Conservation (phyloP, 2,329 filamentous ascomycete genomes). For the Exserohilum turcica region DNA sequence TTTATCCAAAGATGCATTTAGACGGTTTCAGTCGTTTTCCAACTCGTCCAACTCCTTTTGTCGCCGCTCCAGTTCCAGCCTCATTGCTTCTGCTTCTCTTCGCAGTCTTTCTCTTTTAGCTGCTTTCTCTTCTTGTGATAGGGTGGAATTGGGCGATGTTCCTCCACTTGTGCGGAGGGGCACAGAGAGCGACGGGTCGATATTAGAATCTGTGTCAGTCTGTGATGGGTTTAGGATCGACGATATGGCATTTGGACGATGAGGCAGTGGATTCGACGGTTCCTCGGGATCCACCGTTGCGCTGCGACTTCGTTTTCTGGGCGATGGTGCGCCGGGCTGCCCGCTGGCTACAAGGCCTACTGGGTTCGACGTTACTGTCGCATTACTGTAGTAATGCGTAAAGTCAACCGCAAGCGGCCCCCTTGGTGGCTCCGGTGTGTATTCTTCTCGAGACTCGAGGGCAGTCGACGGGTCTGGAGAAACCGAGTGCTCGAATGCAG, state of each 20-base stretch:
- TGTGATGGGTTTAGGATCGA: slow-evolving; percentile 41
- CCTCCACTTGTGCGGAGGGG: slow-evolving; percentile 25
- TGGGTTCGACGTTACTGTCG: slow-evolving; percentile 23
- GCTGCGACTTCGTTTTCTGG: slow-evolving; percentile 46
- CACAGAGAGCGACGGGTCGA: slow-evolving; percentile 40
- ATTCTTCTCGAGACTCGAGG: slow-evolving; percentile 37
- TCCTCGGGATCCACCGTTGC: slow-evolving; percentile 40
- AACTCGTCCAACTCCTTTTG: slow-evolving; percentile 41
- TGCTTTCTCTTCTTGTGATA: slow-evolving; percentile 37
- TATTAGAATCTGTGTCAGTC: slow-evolving; percentile 32
- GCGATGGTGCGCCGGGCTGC: slow-evolving; percentile 30
- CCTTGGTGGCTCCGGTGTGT: slow-evolving; percentile 31
- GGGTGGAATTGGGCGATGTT: slow-evolving; percentile 22
- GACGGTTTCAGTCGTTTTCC: slow-evolving; percentile 31
- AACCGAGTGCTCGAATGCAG: slow-evolving; percentile 39
- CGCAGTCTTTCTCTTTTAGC: slow-evolving; percentile 38
- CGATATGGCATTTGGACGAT: slow-evolving; percentile 43
- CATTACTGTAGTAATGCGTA: slow-evolving; percentile 39
- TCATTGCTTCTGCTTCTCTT: slow-evolving; percentile 41
- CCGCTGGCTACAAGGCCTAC: slow-evolving; percentile 17
- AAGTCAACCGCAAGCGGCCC: slow-evolving; percentile 46
- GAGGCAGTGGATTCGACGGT: slow-evolving; percentile 30
- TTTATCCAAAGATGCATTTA: background rate
- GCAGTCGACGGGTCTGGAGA: slow-evolving; percentile 42
- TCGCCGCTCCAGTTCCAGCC: slow-evolving; percentile 34